Percentiles rank a stretch among this genome's conserved stretches.
Conservation (phyloP, 768 basidiomycete species). For the Termitomyces sp. region DNA sequence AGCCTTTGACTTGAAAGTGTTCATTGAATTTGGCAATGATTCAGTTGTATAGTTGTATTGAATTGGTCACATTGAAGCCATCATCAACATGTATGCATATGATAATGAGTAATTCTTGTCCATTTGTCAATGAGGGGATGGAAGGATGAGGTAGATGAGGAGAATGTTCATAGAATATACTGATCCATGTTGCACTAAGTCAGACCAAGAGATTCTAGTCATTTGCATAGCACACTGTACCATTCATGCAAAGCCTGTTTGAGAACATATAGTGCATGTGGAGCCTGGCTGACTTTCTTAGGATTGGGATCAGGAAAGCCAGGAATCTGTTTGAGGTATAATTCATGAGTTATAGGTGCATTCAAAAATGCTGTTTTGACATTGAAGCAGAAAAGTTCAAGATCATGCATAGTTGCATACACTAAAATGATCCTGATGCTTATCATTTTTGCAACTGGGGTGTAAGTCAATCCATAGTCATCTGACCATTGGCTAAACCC, state of each 20-base stretch:
- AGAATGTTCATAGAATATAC: too few relatives aligned
- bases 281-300: background rate
- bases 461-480: background rate
- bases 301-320: background rate
- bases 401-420: background rate
- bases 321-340: background rate
- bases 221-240: background rate
- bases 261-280: background rate
- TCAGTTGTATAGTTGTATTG: background rate
- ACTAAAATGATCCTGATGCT: background rate
- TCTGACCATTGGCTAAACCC: background rate
- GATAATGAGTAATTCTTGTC: background rate
- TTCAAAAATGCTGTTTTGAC: background rate
- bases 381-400: background rate
- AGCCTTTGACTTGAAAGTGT: background rate
- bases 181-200: background rate
- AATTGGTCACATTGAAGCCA: background rate
- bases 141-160: too few relatives aligned
- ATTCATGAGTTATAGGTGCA: background rate
- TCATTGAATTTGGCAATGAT: background rate
- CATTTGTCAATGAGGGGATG: too few relatives aligned
- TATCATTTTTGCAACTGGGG: background rate
- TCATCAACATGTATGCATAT: background rate
- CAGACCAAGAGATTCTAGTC: background rate
- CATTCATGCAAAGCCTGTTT: background rate